Evolutionary conservation across 1,139 yeast genomes (phyloP).

Genomic region (Blastobotrys serpentis): DNA sequence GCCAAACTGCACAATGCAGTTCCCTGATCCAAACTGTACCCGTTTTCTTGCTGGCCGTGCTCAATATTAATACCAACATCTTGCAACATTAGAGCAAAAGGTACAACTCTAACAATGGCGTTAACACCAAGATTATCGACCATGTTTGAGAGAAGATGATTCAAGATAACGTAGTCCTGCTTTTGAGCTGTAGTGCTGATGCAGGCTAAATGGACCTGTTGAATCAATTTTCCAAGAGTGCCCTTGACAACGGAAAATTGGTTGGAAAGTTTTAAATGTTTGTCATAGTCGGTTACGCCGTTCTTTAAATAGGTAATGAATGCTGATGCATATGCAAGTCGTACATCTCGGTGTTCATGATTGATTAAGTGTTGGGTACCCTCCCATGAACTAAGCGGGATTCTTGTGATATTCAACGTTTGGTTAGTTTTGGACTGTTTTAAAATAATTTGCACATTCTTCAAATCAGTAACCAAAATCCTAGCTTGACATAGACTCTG

Average conservation of each 20-base stretch:
- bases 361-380: slow-evolving; percentile 36
- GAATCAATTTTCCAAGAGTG: slow-evolving; percentile 27
- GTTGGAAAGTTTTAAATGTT: slow-evolving; percentile 15
- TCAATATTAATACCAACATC: slow-evolving; percentile 19
- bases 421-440: slow-evolving; percentile 10
- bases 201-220: slow-evolving; percentile 22
- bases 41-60: slow-evolving; percentile 12
- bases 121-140: slow-evolving; percentile 23
- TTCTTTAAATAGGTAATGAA: slow-evolving; percentile 29
- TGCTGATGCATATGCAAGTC: slow-evolving; percentile 30
- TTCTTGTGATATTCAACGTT: slow-evolving; percentile 16
- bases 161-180: slow-evolving; percentile 23
- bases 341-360: slow-evolving; percentile 29
- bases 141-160: slow-evolving; percentile 24
- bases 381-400: slow-evolving; percentile 36
- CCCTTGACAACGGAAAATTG: slow-evolving; percentile 25
- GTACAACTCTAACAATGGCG: slow-evolving; percentile 24
- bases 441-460: slow-evolving; percentile 27
- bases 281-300: slow-evolving; percentile 20
- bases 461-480: slow-evolving; percentile 27
- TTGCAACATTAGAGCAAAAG: slow-evolving; percentile 25
- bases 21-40: slow-evolving; percentile 26
- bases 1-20: slow-evolving; percentile 26
- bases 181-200: slow-evolving; percentile 19
- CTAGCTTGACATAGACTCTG: slow-evolving; percentile 7